Evolutionary conservation across 2,329 filamentous ascomycete species (phyloP).

Genomic region (Aspergillus thermomutatus): DNA sequence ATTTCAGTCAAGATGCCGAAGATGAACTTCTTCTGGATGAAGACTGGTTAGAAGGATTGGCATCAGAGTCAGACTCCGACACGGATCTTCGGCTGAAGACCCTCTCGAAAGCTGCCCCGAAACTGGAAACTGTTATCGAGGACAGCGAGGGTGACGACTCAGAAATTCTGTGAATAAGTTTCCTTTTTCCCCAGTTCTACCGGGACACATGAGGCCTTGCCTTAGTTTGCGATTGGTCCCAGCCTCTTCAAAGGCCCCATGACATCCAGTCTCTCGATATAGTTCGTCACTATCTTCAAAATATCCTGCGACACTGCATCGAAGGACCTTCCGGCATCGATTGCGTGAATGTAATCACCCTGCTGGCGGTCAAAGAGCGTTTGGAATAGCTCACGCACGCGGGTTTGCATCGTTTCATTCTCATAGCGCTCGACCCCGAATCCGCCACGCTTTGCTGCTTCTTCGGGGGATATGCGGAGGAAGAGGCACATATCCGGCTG

Average conservation of each 20-base stretch:
- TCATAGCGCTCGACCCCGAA: conserved; percentile 91
- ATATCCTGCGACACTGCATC: conserved; percentile 51
- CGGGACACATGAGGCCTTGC: not conserved
- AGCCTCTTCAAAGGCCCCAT: conserved; percentile 36
- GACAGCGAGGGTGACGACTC: conserved; percentile 55
- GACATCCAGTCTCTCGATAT: conserved; percentile 30
- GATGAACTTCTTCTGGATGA: conserved; percentile 28
- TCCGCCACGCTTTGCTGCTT: conserved; percentile 73
- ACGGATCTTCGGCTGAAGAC: conserved; percentile 7
- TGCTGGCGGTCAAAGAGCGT: conserved; percentile 48
- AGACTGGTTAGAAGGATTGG: conserved; percentile 32
- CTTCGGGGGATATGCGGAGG: conserved; percentile 71
- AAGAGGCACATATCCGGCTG: conserved; percentile 85
- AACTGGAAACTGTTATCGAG: conserved; percentile 47
- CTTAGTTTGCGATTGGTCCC: conserved; percentile 21
- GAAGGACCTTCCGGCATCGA: conserved; percentile 53
- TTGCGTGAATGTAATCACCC: conserved; percentile 49
- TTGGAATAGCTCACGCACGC: conserved; percentile 71
- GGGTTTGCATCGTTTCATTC: conserved; percentile 73
- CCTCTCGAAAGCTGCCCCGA: conserved; percentile 12
- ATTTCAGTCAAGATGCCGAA: conserved; percentile 12
- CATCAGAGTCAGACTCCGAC: conserved; percentile 27
- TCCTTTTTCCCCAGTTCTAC: not conserved
- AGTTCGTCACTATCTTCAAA: conserved; percentile 22
- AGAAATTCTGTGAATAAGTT: conserved; percentile 39